Conservation (phyloP, 2,329 filamentous ascomycete species). For the Leptographium procerum region DNA sequence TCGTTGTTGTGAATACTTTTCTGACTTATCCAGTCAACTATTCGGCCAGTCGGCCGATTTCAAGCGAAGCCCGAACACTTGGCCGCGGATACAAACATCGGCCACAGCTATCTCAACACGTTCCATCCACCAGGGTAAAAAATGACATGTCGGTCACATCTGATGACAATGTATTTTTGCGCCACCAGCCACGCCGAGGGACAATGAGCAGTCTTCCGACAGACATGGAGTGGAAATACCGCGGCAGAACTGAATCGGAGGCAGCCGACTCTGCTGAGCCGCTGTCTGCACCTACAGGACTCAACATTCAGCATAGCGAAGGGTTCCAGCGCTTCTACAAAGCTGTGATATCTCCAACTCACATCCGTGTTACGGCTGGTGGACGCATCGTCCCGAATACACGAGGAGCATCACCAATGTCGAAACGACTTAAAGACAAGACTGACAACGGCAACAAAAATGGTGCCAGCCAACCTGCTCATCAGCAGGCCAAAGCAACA, state of each 20-base stretch:
- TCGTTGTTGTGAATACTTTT: not conserved
- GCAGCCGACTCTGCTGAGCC: constrained; percentile 35
- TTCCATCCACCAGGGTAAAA: constrained; percentile 9
- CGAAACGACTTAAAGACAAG: constrained; percentile 36
- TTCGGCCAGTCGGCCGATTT: not conserved
- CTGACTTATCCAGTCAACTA: not conserved
- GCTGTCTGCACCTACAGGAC: constrained; percentile 39
- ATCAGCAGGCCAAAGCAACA: constrained; percentile 3
- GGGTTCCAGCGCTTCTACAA: constrained; percentile 60
- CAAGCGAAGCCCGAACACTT: constrained; percentile 6
- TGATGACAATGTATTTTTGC: constrained; percentile 20
- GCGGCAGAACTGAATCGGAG: constrained; percentile 35
- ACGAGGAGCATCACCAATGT: constrained; percentile 39
- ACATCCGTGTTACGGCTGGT: constrained; percentile 56
- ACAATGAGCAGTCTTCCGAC: constrained; percentile 12
- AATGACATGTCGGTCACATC: constrained; percentile 23
- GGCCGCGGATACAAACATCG: constrained; percentile 8
- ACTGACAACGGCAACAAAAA: constrained; percentile 12
- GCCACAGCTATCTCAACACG: not conserved
- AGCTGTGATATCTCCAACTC: constrained; percentile 55
- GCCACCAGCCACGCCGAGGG: constrained; percentile 14
- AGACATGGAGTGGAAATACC: constrained; percentile 15
- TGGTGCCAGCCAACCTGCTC: constrained; percentile 9
- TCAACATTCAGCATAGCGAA: constrained; percentile 45
- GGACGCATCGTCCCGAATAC: constrained; percentile 57